Percentiles rank a stretch among this genome's conserved stretches.
Conservation (phyloP, 139 green algal genomes). For the Monoraphidium neglectum region DNA sequence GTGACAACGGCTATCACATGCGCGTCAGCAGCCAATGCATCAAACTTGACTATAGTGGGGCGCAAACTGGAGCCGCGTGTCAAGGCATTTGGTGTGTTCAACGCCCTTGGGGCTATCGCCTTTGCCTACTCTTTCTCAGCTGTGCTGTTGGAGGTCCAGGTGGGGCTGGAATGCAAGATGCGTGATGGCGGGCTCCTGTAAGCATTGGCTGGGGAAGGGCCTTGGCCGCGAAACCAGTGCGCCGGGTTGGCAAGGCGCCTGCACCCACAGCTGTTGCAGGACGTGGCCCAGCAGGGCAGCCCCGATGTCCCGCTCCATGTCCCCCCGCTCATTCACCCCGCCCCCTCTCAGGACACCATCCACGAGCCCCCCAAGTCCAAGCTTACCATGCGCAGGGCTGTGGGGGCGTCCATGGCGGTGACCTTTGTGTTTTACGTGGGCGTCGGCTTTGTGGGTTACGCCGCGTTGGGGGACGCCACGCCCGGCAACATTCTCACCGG, state of each 20-base stretch:
- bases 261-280: not conserved
- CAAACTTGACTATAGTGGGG: constrained; percentile 4
- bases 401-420: constrained; percentile 45
- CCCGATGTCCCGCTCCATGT: too few species aligned
- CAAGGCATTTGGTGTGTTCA: constrained; percentile 55
- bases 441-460: constrained; percentile 56
- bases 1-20: too few species aligned
- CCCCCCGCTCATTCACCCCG: too few species aligned
- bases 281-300: not conserved
- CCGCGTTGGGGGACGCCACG: constrained; percentile 51
- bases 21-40: constrained; percentile 17
- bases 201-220: too few species aligned
- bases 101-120: constrained; percentile 56
- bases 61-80: not conserved
- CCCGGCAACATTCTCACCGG: constrained; percentile 65
- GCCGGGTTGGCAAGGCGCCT: not conserved
- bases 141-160: not conserved
- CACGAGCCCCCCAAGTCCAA: constrained; percentile 38
- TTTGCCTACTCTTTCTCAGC: constrained; percentile 52
- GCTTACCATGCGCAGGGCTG: constrained; percentile 54
- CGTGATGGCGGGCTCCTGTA: too few species aligned
- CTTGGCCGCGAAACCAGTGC: not conserved
- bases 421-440: constrained; percentile 59
- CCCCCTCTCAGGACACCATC: constrained; percentile 45
- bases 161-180: too few species aligned